A percentile compares a stretch with the other conserved stretches of the same genome.
These are phyloP conservation scores for Ganoderma boninense DNA, from an alignment of 1,284 basidiomycete genomes.

Conservation along the genomic window DNA sequence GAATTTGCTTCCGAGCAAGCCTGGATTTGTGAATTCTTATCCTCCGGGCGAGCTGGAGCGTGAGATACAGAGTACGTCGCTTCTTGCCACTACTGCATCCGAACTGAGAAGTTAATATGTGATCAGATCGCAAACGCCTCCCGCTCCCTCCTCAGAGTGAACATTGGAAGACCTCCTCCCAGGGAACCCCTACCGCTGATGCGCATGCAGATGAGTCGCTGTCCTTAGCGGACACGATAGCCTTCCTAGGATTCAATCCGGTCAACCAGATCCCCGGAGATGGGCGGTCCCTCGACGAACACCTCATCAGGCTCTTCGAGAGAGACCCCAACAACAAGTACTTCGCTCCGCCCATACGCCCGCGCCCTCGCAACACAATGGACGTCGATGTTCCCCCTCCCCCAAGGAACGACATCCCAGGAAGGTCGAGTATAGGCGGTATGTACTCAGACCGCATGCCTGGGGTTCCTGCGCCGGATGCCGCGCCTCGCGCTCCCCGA, in stretches of 20 bases:
- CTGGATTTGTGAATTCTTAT: conserved; percentile 18
- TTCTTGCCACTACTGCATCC: not conserved
- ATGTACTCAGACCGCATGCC: conserved; percentile 38
- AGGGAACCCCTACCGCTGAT: not conserved
- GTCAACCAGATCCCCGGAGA: not conserved
- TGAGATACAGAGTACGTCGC: not conserved
- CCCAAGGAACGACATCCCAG: not conserved
- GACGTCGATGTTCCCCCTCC: conserved; percentile 36
- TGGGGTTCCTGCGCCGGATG: conserved; percentile 24
- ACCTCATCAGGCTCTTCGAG: not conserved
- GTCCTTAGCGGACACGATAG: not conserved
- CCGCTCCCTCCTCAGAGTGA: conserved; percentile 34
- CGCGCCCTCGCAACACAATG: conserved; percentile 34
- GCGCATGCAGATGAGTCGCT: not conserved
- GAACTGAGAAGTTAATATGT: not conserved
- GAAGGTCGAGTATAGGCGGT: conserved; percentile 20
- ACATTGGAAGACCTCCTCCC: conserved; percentile 22
- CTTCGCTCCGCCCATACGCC: not conserved
- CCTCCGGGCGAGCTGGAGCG: not conserved
- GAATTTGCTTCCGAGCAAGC: conserved; percentile 32
- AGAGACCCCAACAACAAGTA: not conserved
- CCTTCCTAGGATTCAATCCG: conserved; percentile 3
- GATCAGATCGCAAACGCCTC: conserved; percentile 31
- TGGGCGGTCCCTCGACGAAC: not conserved
- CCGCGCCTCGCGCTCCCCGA: conserved; percentile 47